Evolutionary conservation across 805 yeast species (phyloP).

Genomic region (Debaryomyces castellii): DNA sequence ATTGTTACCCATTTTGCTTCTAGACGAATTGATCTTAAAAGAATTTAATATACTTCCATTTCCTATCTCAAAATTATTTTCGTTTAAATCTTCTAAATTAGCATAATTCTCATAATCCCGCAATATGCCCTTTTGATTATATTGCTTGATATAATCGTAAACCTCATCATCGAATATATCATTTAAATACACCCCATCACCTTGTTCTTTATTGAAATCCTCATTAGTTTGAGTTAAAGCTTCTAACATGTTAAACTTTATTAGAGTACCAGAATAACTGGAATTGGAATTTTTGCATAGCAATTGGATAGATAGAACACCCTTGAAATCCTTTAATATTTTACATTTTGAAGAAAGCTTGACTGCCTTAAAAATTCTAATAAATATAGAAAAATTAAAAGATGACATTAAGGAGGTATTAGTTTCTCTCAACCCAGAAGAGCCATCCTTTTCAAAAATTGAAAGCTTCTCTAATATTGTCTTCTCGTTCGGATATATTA

Average conservation of each 20-base stretch:
- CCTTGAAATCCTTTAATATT: constrained; percentile 33
- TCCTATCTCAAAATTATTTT: not conserved
- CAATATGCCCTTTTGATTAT: constrained; percentile 1
- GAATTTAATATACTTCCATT: not conserved
- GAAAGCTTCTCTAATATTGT: constrained; percentile 60
- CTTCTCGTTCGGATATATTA: constrained; percentile 63
- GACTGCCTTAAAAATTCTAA: constrained; percentile 33
- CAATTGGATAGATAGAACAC: constrained; percentile 37
- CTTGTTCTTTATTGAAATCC: constrained; percentile 5
- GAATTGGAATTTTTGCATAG: constrained; percentile 31
- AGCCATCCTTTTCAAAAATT: constrained; percentile 24
- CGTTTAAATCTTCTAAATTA: not conserved
- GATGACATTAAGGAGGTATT: constrained; percentile 25
- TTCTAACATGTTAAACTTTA: constrained; percentile 42
- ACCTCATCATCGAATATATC: constrained; percentile 26
- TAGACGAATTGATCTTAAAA: not conserved
- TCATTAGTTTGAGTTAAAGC: constrained; percentile 13
- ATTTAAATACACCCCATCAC: constrained; percentile 11
- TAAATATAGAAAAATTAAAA: constrained; percentile 33
- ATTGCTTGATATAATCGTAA: constrained; percentile 22
- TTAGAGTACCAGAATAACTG: constrained; percentile 36
- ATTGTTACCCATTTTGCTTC: not conserved
- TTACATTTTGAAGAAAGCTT: constrained; percentile 40
- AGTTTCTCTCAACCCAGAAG: constrained; percentile 15
- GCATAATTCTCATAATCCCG: not conserved